Evolutionary conservation across 2,329 filamentous ascomycete species (phyloP), one percentile per base, ranked within the genome.

Genomic region (Aureobasidium sp.): DNA sequence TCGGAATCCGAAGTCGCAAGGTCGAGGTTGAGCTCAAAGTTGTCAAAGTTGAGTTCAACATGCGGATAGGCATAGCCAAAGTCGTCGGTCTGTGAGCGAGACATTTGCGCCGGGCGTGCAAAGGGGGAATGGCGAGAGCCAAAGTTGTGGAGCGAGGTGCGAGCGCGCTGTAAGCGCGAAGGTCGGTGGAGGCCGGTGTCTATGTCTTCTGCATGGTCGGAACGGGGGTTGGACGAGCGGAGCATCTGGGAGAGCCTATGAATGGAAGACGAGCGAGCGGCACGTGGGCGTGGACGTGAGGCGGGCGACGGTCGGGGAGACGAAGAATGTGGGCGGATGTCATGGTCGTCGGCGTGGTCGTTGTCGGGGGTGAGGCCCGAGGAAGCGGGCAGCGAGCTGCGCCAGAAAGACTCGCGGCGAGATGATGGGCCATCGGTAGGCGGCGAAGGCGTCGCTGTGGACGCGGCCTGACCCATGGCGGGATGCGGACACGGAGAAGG

Each of bases 21-120:
- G 59, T 74, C 74, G 52, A 76, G 73, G 65, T 73, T 70, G 31
- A 75, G 65, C 48, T 73, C 73, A 48, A 76, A 68, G 11, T 74
- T 73, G 19, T 73, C 73, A 6, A 73, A 67, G 49, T 47, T 52
- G 49, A 64, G 58, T 35, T 63, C 57, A 5, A 65, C 54, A 29
- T 63, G 56, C 27, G 63, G 65, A n/a, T 64, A 56, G 19, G 37
- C 40, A 27, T 59, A 63, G 3, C 49, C 60, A 61, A 61, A 53
- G 50, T 48, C 50, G 31, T 61, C 49, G 3, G 60, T 61, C 14
- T n/a, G 40, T 24, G 60, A 45, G 48, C 49, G 60, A 56, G 49
- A 45, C 29, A 47, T 33, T 11, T 35, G 31, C 15, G 49, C 22
- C 7, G 60, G 60, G 11, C 49, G 48, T n/a, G 60, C 29, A 15